Evolutionary conservation across 768 basidiomycete genomes (phyloP), one percentile per base, ranked within the genome.

Genomic region (Cystobasidium tubakii): DNA sequence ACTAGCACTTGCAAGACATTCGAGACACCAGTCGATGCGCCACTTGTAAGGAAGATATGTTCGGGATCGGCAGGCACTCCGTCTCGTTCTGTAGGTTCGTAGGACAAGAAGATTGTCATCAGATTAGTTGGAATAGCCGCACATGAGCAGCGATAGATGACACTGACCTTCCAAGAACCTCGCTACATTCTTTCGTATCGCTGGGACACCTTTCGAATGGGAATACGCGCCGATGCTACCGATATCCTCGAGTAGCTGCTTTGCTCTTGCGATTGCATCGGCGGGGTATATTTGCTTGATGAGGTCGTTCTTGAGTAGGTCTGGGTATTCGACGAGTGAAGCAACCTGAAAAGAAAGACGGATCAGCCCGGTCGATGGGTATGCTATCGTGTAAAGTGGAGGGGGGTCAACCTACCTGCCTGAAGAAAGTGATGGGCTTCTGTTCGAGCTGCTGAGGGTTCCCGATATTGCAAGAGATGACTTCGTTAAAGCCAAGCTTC

Each of bases 391-490:
- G n/a, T 67, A 3, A 27, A 10, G n/a, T n/a, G n/a, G n/a, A n/a
- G n/a, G n/a, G 21, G 44, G 33, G 17, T 21, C 3, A 39, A 3
- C 86, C 69, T 76, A 90, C 92, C 89, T 98, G 95, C 70, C 95
- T 85, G 74, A 87, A 86, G 81, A 91, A 98, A 3, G 95, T 96
- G 75, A 98, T 86, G 1, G 94, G 91, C 4, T 88, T 86, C 80
- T 99, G 95, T 82, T 97, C 88, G 66, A 99, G 85, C 82, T 97
- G 94, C 82, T 99, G 95, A 0, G 96, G 95, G 80, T 99, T 98
- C 12, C 95, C 95, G 74, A 99, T 99, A 83, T 98, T 99, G 75
- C 92, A 91, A 33, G 87, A 89, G 81, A 96, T 95, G 82, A 98
- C 85, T 77, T 87, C 86, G 80, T 87, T 86, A 82, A 98, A 99